Base-by-base conservation (phyloP, 306 rosid species). In the Sindora glabra region DNA sequence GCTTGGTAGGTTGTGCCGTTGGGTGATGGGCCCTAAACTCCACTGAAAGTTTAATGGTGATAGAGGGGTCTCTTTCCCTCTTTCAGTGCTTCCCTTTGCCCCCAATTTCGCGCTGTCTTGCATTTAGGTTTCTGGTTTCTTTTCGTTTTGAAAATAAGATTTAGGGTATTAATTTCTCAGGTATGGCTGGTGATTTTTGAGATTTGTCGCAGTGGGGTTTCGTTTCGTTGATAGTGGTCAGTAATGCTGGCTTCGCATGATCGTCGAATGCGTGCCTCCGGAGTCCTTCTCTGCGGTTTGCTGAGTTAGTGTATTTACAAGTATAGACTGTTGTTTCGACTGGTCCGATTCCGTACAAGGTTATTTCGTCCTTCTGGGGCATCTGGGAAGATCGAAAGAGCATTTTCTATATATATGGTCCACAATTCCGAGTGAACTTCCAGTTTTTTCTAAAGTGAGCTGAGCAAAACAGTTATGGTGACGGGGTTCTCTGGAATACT, bases 1-100 rank as follows among this genome's bases (percentile, higher is more conserved):
- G 86, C 86, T 79, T 87, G 81, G 85, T 77, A 75, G 84, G 86
- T 81, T 84, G 85, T 83, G 88, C 86, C 64, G 74, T 66, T 76
- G 80, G 70, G 68, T 50, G 70, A 70, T 82, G 89, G 96, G 87
- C 96, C 96, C 96, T 42, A 48, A 75, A 73, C 64, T 84, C 96
- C 96, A 84, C 96, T 77, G 70, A 79, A n/a, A 52, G 57, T 82
- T 65, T 73, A 63, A 81, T 70, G 76, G 77, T 59, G 63, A n/a
- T n/a, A 69, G 42, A 74, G 69, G 76, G 69, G 60, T 71, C 75
- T 80, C 82, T 71, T 70, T 73, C 67, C 71, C 50, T 77, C 83
- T 71, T 72, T 77, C 81, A 78, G 75, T 74, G 84, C 79, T 75
- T 69, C 62, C 52, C 67, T 74, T 79, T 71, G 56, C 72, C 73